Base-by-base conservation (phyloP, 495 filamentous ascomycete species). In the Cairneyella variabilis region DNA sequence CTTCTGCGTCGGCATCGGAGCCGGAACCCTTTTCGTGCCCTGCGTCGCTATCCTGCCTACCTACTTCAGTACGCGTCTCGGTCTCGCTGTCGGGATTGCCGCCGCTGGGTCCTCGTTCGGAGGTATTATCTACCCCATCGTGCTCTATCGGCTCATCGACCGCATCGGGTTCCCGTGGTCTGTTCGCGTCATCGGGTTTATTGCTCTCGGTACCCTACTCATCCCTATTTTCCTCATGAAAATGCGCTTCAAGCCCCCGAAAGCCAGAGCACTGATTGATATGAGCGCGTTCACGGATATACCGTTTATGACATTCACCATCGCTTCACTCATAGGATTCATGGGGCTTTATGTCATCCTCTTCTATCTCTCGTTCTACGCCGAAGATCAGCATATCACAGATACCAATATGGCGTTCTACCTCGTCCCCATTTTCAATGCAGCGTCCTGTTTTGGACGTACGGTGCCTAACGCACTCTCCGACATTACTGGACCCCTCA, bases 151-250 rank as follows among this genome's bases (percentile, higher is more conserved):
- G 73, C 80, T 49, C 69, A 92, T 25, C 54, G 88, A 5, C 83
- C 84, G 53, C 1, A 69, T 88, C 16, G 90, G 57, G 4, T 95
- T 92, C 64, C 72, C 72, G 3, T 91, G 89, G 89, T 86, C 89
- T 0, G 76, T 92, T 32, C 76, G 90, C 2, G 74, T 77, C 1
- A 70, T 93, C 40, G 90, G 82, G 0, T 88, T 92, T 62, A 80
- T 95, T 0, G 80, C 85, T 36, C 64, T 85, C 54, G 85, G 82
- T 14, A 75, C 47, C 7, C 23, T 44, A 3, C 28, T 51, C 41
- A 10, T 57, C 47, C 18, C 38, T 3, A 39, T 57, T 26, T 14
- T 23, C 0, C 3, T 57, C 18, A 36, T 57, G 39, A 77, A 73
- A 47, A 73, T 83, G 26, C 73, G 88, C 16, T 64, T 90, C 1